These are phyloP conservation scores for Globisporangium ultimum DNA, from an alignment of 352 stramenopile genomes.

Conservation along the genomic window DNA sequence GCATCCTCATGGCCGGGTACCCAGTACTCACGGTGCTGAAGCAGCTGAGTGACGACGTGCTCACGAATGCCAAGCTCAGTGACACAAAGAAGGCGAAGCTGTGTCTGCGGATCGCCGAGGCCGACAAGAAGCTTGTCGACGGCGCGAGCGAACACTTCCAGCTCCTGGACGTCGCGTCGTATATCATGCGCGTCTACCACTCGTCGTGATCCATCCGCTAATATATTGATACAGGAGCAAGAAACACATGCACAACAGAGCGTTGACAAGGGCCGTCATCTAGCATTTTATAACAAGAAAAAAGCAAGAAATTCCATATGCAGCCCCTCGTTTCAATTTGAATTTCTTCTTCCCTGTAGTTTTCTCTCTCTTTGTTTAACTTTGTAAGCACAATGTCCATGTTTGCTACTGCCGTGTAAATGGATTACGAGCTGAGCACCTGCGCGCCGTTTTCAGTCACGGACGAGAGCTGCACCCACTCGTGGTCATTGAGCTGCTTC, in stretches of 20 bases:
- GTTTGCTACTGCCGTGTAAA: not conserved
- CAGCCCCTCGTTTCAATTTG: too few relatives aligned
- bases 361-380: too few relatives aligned
- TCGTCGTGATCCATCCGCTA: constrained; percentile 14
- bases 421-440: constrained; percentile 17
- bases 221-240: constrained; percentile 2
- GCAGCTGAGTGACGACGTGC: constrained; percentile 82
- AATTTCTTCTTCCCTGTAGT: too few relatives aligned
- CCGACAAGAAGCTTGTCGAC: constrained; percentile 96
- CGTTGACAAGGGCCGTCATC: too few relatives aligned
- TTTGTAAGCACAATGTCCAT: too few relatives aligned
- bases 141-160: constrained; percentile 96
- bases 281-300: too few relatives aligned
- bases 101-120: constrained; percentile 92
- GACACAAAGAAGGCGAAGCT: constrained; percentile 94
- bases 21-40: constrained; percentile 90
- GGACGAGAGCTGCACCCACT: constrained; percentile 73
- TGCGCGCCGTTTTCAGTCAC: constrained; percentile 66
- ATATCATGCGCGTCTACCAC: constrained; percentile 79
- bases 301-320: too few relatives aligned
- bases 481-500: constrained; percentile 59
- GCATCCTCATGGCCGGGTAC: constrained; percentile 92
- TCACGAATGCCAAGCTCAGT: constrained; percentile 68
- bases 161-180: constrained; percentile 92
- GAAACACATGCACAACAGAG: not conserved